Evolutionary conservation across 2,329 filamentous ascomycete species (phyloP).

Genomic region (Ascochyta clinopodiicola): DNA sequence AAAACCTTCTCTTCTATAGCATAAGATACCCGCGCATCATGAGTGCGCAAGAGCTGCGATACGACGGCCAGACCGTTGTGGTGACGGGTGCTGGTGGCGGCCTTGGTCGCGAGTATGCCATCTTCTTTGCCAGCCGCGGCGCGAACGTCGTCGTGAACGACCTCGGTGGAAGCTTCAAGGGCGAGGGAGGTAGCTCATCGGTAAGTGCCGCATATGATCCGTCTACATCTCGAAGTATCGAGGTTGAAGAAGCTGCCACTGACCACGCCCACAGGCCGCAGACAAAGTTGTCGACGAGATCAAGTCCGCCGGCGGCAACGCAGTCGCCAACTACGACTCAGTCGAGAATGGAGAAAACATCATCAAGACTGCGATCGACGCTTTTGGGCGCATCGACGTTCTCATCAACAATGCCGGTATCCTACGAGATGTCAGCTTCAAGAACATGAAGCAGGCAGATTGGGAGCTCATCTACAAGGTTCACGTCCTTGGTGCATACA

Average conservation of each 20-base stretch:
- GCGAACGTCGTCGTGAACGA: constrained; percentile 98
- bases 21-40: constrained; percentile 28
- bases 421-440: constrained; percentile 92
- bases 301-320: constrained; percentile 87
- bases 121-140: constrained; percentile 90
- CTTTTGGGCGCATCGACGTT: constrained; percentile 86
- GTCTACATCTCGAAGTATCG: no score
- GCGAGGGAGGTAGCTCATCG: constrained; percentile 86
- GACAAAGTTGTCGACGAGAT: constrained; percentile 85
- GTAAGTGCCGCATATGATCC: constrained; percentile 57
- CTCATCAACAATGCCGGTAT: constrained; percentile 99
- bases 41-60: constrained; percentile 66
- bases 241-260: constrained; percentile 10
- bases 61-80: constrained; percentile 87
- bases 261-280: constrained; percentile 65
- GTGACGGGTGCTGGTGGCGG: constrained; percentile 87
- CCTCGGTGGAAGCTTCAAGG: constrained; percentile 89
- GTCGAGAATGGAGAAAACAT: constrained; percentile 94
- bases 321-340: constrained; percentile 95
- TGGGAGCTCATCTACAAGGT: constrained; percentile 96
- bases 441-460: constrained; percentile 97
- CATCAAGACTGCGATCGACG: constrained; percentile 84
- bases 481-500: constrained; percentile 92
- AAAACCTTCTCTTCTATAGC: not conserved
- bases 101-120: constrained; percentile 79